Conservation (phyloP, 345 rosid genomes). For the Eucalyptus camaldulensis region DNA sequence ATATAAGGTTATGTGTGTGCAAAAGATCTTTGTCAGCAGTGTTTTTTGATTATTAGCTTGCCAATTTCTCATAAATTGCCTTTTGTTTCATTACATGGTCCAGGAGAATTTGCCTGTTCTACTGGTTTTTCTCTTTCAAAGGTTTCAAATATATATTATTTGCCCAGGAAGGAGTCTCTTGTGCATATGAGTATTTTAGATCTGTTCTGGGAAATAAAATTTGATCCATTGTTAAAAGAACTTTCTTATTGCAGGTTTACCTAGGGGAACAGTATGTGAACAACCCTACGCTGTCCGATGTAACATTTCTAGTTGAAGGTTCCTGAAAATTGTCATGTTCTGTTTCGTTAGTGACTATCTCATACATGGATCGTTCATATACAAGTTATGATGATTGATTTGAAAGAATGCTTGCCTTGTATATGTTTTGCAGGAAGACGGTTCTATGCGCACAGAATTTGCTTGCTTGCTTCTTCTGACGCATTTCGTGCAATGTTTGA, state of each 20-base stretch:
- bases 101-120: neutral
- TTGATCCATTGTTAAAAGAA: neutral
- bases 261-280: slow-evolving; percentile 95
- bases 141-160: neutral
- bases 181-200: neutral
- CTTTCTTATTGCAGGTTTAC: slow-evolving; percentile 50
- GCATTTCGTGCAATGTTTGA: slow-evolving; percentile 99
- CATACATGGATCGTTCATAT: neutral
- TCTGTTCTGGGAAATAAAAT: neutral
- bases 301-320: slow-evolving; percentile 97
- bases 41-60: neutral
- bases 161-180: neutral
- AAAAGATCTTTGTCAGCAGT: neutral
- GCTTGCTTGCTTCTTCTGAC: slow-evolving; percentile 98
- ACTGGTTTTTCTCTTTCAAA: neutral
- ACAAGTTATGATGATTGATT: neutral
- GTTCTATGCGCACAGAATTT: slow-evolving; percentile 95
- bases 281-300: slow-evolving; percentile 83
- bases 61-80: neutral
- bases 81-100: neutral
- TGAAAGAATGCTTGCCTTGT: neutral
- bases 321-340: neutral
- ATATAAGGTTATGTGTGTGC: neutral
- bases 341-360: neutral
- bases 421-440: slow-evolving; percentile 51